Base-by-base conservation (phyloP, 805 yeast species). In the Starmerella apis region DNA sequence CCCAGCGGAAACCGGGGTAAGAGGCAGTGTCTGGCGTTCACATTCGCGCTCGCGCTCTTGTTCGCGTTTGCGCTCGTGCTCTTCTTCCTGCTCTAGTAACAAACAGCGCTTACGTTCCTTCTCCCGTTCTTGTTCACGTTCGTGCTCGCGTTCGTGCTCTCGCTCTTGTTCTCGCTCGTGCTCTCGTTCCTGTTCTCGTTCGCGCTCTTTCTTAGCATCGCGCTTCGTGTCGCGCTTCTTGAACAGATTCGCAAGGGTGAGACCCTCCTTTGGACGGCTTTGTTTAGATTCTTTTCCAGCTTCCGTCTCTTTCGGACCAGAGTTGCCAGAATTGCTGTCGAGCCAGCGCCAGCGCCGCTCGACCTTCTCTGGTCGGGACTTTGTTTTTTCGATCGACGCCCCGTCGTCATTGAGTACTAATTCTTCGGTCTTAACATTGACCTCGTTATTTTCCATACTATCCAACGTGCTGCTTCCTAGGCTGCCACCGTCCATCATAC, bases 301-400 rank as follows among this genome's bases (percentile, higher is more conserved):
- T 28, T 47, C 43, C 25, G 47, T 48, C 18, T 50, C 46, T 18
- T 42, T 32, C 14, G 48, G 28, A 24, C 46, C 42, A 20, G 47
- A 20, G 4, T 24, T 35, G 10, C 33, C 10, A n/a, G n/a, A n/a
- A n/a, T n/a, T n/a, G n/a, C n/a, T n/a, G 24, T 57, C 56, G 23
- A 56, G 52, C 60, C 60, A 57, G 44, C 55, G 56, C 60, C 60
- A 57, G 47, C 56, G 56, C 46, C 52, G 51, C 22, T 53, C 54
- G 42, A 14, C 23, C 37, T 50, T 46, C 14, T 43, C 50, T 13
- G 24, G 31, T 35, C 18, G 7, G 8, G 37, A 5, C 19, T 33
- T 33, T 6, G 37, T 7, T 13, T 16, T 16, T 4, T 33, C 37
- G 37, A 11, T 14, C 19, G 43, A 13, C 5, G n/a, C n/a, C n/a